Conservation (phyloP, 306 rosid species). For the Parietaria judaica region DNA sequence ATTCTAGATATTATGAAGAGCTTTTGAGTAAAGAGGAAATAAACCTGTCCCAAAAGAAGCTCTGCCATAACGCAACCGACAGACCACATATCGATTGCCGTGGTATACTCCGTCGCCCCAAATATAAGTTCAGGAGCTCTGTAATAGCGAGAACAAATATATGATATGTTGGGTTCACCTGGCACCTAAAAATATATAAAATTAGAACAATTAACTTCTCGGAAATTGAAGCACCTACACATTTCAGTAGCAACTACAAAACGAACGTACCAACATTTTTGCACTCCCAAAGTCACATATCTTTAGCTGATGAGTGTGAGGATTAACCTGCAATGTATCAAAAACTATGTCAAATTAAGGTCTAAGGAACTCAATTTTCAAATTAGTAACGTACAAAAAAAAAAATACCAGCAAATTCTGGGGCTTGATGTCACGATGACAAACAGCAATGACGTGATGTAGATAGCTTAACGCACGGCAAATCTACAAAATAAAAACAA, state of each 20-base stretch:
- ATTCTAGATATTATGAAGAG: neutral
- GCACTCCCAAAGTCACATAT: conserved; percentile 96
- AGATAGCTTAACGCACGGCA: conserved; percentile 82
- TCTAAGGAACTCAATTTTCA: neutral
- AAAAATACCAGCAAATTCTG: conserved; percentile 72
- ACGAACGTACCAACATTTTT: conserved; percentile 67
- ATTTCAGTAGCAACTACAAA: neutral
- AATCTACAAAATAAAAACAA: conserved; percentile 52
- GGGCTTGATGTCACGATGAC: conserved; percentile 96
- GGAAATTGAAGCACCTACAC: neutral
- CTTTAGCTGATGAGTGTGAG: conserved; percentile 80
- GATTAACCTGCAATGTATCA: conserved; percentile 50
- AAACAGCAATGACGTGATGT: conserved; percentile 74
- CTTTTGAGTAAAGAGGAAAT: neutral
- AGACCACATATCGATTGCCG: conserved; percentile 96
- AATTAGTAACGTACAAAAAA: conserved; percentile 4
- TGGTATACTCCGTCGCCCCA: conserved; percentile 94
- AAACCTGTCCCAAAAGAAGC: conserved; percentile 88
- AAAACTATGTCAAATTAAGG: neutral
- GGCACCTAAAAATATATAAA: conserved; percentile 52
- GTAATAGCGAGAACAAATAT: conserved; percentile 88
- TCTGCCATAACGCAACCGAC: conserved; percentile 91
- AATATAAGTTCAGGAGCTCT: conserved; percentile 97
- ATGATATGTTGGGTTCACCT: conserved; percentile 93
- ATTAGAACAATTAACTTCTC: conserved; percentile 14